Conservation (phyloP, 371 early-diverging fungal genomes). For the Catenaria anguillulae region DNA sequence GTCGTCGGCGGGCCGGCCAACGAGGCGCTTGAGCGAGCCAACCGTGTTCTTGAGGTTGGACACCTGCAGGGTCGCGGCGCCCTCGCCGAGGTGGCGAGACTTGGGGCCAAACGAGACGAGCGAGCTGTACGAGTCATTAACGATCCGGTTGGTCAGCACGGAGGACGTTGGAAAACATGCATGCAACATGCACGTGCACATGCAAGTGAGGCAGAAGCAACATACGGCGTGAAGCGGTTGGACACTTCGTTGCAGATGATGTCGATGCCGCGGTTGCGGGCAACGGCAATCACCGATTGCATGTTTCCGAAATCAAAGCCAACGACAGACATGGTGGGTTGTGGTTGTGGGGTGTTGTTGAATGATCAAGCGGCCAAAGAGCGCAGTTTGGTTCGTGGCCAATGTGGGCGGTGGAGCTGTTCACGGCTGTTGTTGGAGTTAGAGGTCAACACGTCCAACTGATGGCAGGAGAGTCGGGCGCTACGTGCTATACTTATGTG, state of each 20-base stretch:
- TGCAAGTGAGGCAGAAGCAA: background rate
- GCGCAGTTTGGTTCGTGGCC: too few relatives aligned
- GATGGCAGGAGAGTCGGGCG: too few relatives aligned
- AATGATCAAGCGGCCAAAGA: too few relatives aligned
- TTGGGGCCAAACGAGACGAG: slow-evolving; percentile 86
- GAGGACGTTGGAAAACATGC: background rate
- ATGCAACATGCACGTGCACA: background rate
- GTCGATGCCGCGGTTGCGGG: slow-evolving; percentile 94
- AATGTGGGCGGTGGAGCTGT: too few relatives aligned
- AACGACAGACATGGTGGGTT: slow-evolving; percentile 29
- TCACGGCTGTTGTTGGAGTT: too few relatives aligned
- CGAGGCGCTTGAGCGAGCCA: slow-evolving; percentile 82
- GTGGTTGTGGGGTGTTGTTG: too few relatives aligned
- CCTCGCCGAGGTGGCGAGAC: slow-evolving; percentile 89
- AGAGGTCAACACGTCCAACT: too few relatives aligned
- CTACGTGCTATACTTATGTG: too few relatives aligned
- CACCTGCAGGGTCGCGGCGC: slow-evolving; percentile 87
- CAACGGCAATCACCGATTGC: slow-evolving; percentile 89
- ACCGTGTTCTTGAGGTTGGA: slow-evolving; percentile 94
- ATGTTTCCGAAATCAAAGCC: slow-evolving; percentile 96
- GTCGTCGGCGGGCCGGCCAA: slow-evolving; percentile 75
- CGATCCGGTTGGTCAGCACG: slow-evolving; percentile 1
- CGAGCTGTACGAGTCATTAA: slow-evolving; percentile 40
- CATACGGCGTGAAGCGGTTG: slow-evolving; percentile 90
- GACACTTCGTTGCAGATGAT: slow-evolving; percentile 93